A percentile compares a stretch with the other conserved stretches of the same genome.
These are phyloP conservation scores for Psilocybe tampanensis DNA, from an alignment of 768 basidiomycete genomes.

Conservation along the genomic window DNA sequence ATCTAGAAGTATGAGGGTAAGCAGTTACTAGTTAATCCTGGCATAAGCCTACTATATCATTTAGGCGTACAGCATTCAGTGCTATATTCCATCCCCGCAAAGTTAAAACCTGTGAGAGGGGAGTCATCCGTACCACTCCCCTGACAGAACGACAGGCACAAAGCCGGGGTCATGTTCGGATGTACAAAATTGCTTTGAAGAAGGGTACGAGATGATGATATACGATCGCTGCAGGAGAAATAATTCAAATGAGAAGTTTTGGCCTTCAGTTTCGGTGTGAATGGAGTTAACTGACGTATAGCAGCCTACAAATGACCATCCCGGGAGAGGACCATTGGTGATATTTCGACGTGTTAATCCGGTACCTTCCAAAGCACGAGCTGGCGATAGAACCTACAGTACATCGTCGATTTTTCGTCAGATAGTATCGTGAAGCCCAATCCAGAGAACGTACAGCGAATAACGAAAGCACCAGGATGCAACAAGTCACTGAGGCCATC, in stretches of 20 bases:
- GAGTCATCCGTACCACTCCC: background rate
- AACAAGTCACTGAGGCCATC: too few relatives aligned
- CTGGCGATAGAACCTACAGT: background rate
- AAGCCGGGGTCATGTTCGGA: slow-evolving; percentile 8
- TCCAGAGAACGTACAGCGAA: too few relatives aligned
- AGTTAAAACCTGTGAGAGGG: background rate
- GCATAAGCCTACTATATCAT: too few relatives aligned
- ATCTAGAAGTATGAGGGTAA: too few relatives aligned
- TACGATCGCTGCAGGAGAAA: background rate
- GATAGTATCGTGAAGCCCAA: too few relatives aligned
- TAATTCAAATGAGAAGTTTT: background rate
- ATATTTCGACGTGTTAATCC: background rate
- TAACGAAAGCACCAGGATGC: too few relatives aligned
- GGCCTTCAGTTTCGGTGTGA: background rate
- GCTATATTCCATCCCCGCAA: slow-evolving; percentile 11
- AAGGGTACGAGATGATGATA: slow-evolving; percentile 3
- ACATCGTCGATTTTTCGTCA: too few relatives aligned
- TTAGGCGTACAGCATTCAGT: slow-evolving; percentile 1
- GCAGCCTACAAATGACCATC: slow-evolving; percentile 8
- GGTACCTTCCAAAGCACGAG: background rate
- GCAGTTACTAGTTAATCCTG: too few relatives aligned
- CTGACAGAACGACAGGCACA: slow-evolving; percentile 9
- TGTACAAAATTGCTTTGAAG: background rate
- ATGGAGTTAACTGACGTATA: background rate
- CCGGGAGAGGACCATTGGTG: slow-evolving; percentile 1